Percentiles rank a stretch among this genome's conserved stretches.
phyloP scores from a whole-genome alignment of 2,329 filamentous ascomycete species.

The Colletotrichum zoysiae region DNA sequence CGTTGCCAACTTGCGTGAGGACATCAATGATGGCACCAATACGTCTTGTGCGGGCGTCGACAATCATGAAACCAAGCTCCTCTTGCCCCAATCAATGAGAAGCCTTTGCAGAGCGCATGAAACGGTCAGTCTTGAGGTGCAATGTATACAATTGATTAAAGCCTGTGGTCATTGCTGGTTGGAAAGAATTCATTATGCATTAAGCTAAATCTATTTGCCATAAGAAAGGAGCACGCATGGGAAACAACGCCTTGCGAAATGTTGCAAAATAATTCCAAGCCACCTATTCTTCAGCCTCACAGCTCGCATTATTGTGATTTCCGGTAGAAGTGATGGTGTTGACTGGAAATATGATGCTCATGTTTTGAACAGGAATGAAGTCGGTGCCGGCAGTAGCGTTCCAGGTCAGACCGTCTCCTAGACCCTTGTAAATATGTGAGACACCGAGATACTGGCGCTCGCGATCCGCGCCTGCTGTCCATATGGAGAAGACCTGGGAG shows the following conservation, averaged over 20 bases:
- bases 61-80: slow-evolving; percentile 31
- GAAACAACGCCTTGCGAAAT: neutral
- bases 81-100: slow-evolving; percentile 25
- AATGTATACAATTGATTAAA: no score
- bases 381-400: slow-evolving; percentile 7
- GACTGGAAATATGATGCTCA: slow-evolving; percentile 4
- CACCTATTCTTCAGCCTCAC: neutral
- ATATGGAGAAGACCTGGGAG: slow-evolving; percentile 44
- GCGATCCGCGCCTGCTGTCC: slow-evolving; percentile 39
- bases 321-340: neutral
- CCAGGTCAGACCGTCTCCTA: slow-evolving; percentile 14
- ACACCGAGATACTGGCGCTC: slow-evolving; percentile 45
- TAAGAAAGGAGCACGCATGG: neutral
- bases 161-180: neutral
- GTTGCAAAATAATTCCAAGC: neutral
- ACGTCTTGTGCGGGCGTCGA: slow-evolving; percentile 48
- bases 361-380: slow-evolving; percentile 10
- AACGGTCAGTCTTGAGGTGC: no score
- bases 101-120: slow-evolving; percentile 9
- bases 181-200: neutral
- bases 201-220: neutral
- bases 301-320: neutral
- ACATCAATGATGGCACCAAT: slow-evolving; percentile 53
- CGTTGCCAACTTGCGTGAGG: slow-evolving; percentile 68
- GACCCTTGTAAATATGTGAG: slow-evolving; percentile 43